Conservation (phyloP, 2,329 filamentous ascomycete genomes). For the Botrytis elliptica region DNA sequence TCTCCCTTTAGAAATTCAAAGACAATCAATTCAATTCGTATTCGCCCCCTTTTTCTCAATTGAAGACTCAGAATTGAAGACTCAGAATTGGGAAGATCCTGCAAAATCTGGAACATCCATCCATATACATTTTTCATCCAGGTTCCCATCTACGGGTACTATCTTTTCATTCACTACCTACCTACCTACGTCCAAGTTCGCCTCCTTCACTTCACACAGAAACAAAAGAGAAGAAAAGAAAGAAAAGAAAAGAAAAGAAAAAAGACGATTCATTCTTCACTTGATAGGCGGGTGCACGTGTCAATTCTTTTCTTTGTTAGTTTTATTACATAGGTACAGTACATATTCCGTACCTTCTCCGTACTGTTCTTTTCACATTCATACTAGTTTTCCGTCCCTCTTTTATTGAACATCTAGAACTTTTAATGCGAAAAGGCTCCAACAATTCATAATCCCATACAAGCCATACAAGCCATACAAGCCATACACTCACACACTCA, state of each 20-base stretch:
- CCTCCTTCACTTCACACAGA: not conserved
- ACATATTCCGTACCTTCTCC: not conserved
- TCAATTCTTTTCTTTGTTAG: not conserved
- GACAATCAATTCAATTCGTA: not conserved
- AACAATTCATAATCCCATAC: not conserved
- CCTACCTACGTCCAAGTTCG: not conserved
- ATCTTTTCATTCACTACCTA: not conserved
- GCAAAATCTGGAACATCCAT: not conserved
- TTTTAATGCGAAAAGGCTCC: not conserved
- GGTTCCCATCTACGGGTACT: not conserved
- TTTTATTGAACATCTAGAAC: slow-evolving; percentile 14
- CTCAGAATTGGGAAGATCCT: not conserved
- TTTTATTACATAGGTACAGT: not conserved
- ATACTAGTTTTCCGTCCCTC: not conserved
- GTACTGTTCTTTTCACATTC: not conserved
- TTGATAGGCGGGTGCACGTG: not conserved
- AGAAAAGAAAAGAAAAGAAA: too few species aligned
- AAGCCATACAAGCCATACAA: too few species aligned
- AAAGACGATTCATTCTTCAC: not conserved
- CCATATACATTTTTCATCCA: not conserved
- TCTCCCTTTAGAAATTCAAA: not conserved
- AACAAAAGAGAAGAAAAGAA: not conserved
- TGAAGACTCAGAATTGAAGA: not conserved
- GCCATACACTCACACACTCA: not conserved
- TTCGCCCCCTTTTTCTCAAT: not conserved